Evolutionary conservation across 805 yeast genomes (phyloP).

Genomic region (Cyberlindnera galapagoensis): DNA sequence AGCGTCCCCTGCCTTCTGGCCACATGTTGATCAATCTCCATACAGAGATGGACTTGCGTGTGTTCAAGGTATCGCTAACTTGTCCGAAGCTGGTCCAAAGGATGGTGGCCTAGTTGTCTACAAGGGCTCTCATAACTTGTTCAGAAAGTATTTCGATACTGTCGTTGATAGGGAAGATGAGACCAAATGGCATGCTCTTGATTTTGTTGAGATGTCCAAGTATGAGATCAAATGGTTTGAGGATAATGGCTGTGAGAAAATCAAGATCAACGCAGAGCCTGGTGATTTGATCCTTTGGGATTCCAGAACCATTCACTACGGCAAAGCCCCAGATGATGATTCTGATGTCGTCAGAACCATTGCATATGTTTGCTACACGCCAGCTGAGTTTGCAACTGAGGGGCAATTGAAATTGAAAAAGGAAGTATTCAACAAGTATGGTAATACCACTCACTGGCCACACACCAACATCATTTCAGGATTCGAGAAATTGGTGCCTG

Average conservation of each 20-base stretch:
- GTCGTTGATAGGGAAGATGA: constrained; percentile 3
- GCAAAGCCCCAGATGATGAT: constrained; percentile 22
- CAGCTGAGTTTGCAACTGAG: constrained; percentile 27
- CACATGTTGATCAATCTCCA: constrained; percentile 29
- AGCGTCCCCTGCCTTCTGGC: constrained; percentile 27
- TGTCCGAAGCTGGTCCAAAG: constrained; percentile 23
- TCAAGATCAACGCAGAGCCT: constrained; percentile 25
- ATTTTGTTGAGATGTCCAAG: constrained; percentile 14
- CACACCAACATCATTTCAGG: constrained; percentile 22
- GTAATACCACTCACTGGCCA: constrained; percentile 28
- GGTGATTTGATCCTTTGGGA: constrained; percentile 31
- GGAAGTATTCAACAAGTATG: constrained; percentile 21
- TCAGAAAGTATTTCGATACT: constrained; percentile 9
- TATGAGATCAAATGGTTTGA: constrained; percentile 23
- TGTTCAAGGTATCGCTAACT: constrained; percentile 27
- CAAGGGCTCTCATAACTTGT: constrained; percentile 22
- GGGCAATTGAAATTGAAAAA: constrained; percentile 20
- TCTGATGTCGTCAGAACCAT: constrained; percentile 24
- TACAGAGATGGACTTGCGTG: constrained; percentile 26
- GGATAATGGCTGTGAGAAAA: constrained; percentile 22
- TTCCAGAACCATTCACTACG: constrained; percentile 27
- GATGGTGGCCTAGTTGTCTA: constrained; percentile 29
- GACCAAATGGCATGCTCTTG: constrained; percentile 19
- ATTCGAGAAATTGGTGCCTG: constrained; percentile 7
- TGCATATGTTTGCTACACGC: constrained; percentile 25